Percentiles rank a stretch among this genome's conserved stretches.
These are phyloP conservation scores for Candida morakotiae DNA, from an alignment of 805 yeast genomes.

Conservation along the genomic window DNA sequence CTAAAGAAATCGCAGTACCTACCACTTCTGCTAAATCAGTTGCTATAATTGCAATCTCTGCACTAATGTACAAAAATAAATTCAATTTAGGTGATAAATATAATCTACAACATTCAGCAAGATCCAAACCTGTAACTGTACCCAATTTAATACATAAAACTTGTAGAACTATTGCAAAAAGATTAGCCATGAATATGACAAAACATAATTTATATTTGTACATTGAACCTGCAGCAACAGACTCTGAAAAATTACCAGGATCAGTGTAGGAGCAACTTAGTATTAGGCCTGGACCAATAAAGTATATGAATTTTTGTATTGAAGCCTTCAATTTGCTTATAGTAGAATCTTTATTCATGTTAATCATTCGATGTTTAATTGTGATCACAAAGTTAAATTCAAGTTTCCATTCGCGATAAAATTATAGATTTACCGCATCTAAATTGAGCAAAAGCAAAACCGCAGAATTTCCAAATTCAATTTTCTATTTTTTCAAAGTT, in stretches of 20 bases:
- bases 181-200: constrained; percentile 69
- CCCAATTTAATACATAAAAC: constrained; percentile 82
- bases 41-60: constrained; percentile 86
- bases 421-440: not conserved
- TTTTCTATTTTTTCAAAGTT: no score
- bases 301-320: constrained; percentile 22
- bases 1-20: constrained; percentile 84
- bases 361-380: no score
- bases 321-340: not conserved
- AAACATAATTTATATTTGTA: constrained; percentile 71
- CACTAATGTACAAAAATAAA: constrained; percentile 57
- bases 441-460: not conserved
- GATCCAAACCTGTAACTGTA: constrained; percentile 82
- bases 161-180: constrained; percentile 81
- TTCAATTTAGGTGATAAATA: constrained; percentile 69
- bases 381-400: not conserved
- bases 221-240: constrained; percentile 83
- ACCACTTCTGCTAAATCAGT: constrained; percentile 94
- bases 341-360: no score
- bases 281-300: constrained; percentile 85
- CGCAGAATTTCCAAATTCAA: no score
- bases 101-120: constrained; percentile 78
- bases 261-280: constrained; percentile 91
- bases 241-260: constrained; percentile 90
- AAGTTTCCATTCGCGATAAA: not conserved